Evolutionary conservation across 129 eudicot species (phyloP).

Genomic region (Tanacetum coccineum): DNA sequence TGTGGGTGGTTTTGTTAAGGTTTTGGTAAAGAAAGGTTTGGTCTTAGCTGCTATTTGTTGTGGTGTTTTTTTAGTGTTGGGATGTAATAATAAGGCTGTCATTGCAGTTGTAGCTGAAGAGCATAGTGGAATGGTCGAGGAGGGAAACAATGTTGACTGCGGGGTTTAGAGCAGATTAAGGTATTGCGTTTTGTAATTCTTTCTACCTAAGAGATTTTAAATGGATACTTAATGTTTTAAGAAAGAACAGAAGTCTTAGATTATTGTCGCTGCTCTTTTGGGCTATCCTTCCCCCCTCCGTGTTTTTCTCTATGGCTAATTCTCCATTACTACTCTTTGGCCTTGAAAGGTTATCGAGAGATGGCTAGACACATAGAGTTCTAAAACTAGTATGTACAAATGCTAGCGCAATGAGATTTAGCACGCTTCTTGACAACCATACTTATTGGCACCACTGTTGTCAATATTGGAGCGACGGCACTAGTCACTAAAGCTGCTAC

Average conservation of each 20-base stretch:
- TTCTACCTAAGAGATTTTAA: constrained; percentile 66
- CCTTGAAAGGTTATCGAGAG: constrained; percentile 98
- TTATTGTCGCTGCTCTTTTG: constrained; percentile 59
- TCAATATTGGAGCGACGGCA: constrained; percentile 94
- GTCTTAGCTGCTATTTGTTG: constrained; percentile 54
- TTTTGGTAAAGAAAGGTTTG: constrained; percentile 42
- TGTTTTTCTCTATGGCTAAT: constrained; percentile 96
- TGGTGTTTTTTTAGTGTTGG: constrained; percentile 41
- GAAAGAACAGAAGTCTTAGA: constrained; percentile 86
- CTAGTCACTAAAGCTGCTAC: constrained; percentile 96
- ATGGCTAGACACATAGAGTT: constrained; percentile 92
- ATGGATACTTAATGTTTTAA: constrained; percentile 71
- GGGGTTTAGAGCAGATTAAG: constrained; percentile 54
- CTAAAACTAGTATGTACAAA: constrained; percentile 79
- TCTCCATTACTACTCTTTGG: constrained; percentile 98
- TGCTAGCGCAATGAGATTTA: constrained; percentile 86
- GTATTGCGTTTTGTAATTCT: constrained; percentile 41
- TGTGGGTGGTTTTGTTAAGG: constrained; percentile 26
- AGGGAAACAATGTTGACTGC: background rate
- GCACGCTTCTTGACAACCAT: constrained; percentile 94
- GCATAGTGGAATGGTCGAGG: constrained; percentile 34
- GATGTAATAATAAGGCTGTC: constrained; percentile 42
- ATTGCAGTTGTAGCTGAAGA: constrained; percentile 44
- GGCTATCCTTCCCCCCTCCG: too few species aligned
- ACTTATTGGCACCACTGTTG: constrained; percentile 97